phyloP scores from a whole-genome alignment of 2,329 filamentous ascomycete genomes.

The Trichoderma atroviride region DNA sequence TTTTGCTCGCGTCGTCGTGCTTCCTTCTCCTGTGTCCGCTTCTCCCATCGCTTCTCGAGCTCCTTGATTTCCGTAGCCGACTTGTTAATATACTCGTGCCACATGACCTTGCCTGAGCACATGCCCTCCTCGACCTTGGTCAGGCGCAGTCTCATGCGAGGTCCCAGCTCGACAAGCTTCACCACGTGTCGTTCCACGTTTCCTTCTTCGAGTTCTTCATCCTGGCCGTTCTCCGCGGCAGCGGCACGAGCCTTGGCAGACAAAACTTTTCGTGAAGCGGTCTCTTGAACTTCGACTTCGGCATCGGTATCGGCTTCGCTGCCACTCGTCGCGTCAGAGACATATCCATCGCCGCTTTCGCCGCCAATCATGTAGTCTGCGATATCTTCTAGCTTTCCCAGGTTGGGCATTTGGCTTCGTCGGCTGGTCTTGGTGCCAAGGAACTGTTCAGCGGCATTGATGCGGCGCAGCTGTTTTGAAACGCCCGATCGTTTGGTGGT shows the following conservation, averaged over 20 bases:
- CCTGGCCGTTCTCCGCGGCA: conserved; percentile 44
- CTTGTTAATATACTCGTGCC: conserved; percentile 95
- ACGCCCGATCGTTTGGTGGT: conserved; percentile 84
- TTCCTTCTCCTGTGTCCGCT: conserved; percentile 78
- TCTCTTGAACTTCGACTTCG: conserved; percentile 83
- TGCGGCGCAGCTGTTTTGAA: conserved; percentile 77
- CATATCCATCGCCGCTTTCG: conserved; percentile 75
- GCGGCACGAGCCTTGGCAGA: conserved; percentile 53
- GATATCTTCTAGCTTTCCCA: conserved; percentile 89
- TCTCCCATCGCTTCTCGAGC: conserved; percentile 81
- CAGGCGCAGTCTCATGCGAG: conserved; percentile 83
- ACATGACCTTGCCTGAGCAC: conserved; percentile 89
- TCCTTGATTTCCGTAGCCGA: conserved; percentile 73
- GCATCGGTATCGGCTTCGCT: conserved; percentile 93
- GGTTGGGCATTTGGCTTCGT: conserved; percentile 77
- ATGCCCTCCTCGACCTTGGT: conserved; percentile 96
- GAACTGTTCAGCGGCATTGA: conserved; percentile 84
- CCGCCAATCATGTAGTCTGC: conserved; percentile 91
- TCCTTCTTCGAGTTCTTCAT: conserved; percentile 52
- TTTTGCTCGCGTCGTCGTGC: conserved; percentile 78
- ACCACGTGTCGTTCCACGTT: conserved; percentile 83
- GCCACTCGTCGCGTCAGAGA: conserved; percentile 81
- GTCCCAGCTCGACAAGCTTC: conserved; percentile 89
- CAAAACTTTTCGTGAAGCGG: conserved; percentile 63
- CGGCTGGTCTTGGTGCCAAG: conserved; percentile 61